Percentiles rank a stretch among this genome's conserved stretches.
Conservation (phyloP, 2,329 filamentous ascomycete genomes). For the Venturia carpophila region DNA sequence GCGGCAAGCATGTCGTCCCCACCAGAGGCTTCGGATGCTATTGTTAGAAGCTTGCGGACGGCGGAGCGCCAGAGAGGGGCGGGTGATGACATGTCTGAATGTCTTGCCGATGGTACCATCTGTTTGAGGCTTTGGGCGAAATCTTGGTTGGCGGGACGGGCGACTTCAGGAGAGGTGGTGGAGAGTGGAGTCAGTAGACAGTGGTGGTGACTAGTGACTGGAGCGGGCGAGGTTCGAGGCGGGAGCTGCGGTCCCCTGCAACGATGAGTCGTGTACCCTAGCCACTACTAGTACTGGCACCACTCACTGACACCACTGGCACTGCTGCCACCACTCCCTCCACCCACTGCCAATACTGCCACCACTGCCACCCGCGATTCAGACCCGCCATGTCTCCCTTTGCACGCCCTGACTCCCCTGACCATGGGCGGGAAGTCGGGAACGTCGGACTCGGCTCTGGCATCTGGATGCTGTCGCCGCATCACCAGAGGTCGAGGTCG, state of each 20-base stretch:
- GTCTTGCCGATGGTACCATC: background rate
- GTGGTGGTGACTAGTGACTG: no score
- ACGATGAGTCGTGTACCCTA: background rate
- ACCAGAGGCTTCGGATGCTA: background rate
- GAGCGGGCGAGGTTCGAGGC: background rate
- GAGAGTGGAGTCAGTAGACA: no score
- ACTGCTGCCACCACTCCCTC: no score
- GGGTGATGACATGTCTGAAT: background rate
- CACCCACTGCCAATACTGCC: no score
- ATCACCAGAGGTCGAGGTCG: no score
- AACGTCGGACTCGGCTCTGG: no score
- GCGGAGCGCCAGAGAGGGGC: background rate
- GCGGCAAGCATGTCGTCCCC: background rate
- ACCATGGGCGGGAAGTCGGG: background rate
- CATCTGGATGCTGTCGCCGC: background rate
- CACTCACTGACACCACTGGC: no score
- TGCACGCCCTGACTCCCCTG: no score
- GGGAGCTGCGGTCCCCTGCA: background rate
- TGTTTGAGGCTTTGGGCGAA: background rate
- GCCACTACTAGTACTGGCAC: no score
- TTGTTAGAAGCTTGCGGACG: slow-evolving; percentile 7
- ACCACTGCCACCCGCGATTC: background rate
- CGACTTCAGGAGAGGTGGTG: background rate
- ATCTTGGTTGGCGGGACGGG: background rate
- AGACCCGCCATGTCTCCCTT: background rate